phyloP scores from a whole-genome alignment of 768 basidiomycete species.

The Coprinopsis marcescibilis region DNA sequence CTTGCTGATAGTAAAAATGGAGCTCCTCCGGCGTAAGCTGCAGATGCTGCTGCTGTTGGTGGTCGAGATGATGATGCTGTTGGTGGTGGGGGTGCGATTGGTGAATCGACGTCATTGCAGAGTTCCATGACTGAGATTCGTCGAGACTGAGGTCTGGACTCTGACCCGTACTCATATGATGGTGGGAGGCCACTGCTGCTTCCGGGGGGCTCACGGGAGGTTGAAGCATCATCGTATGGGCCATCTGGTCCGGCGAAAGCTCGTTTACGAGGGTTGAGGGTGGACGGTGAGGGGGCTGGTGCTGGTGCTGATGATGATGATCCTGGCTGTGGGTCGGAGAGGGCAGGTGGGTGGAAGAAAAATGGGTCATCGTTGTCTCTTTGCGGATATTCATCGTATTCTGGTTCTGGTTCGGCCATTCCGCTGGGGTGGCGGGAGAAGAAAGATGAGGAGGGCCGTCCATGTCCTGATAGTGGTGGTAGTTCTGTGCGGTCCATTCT shows the following conservation, averaged over 20 bases:
- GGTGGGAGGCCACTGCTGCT: slow-evolving; percentile 13
- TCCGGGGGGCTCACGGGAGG: slow-evolving; percentile 11
- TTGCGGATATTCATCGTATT: slow-evolving; percentile 8
- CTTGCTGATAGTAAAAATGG: slow-evolving; percentile 22
- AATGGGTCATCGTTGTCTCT: slow-evolving; percentile 52
- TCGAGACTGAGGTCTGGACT: slow-evolving; percentile 74
- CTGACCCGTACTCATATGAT: slow-evolving; percentile 57
- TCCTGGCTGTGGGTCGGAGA: slow-evolving; percentile 20
- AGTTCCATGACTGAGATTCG: slow-evolving; percentile 83
- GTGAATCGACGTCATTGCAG: slow-evolving; percentile 60
- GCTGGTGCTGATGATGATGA: not conserved
- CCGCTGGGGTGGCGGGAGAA: slow-evolving; percentile 6
- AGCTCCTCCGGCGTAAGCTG: too few species aligned
- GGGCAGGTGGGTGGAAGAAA: slow-evolving; percentile 68
- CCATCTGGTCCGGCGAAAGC: slow-evolving; percentile 55
- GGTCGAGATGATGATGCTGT: not conserved
- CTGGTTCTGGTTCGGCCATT: slow-evolving; percentile 8
- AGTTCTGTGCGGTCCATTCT: slow-evolving; percentile 37
- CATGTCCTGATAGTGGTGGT: slow-evolving; percentile 35
- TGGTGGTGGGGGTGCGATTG: slow-evolving; percentile 15
- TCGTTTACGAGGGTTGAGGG: slow-evolving; percentile 53
- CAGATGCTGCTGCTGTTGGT: slow-evolving; percentile 7
- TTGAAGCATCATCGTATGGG: slow-evolving; percentile 26
- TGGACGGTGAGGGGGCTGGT: slow-evolving; percentile 18
- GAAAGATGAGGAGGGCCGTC: slow-evolving; percentile 21